Percentiles rank a stretch among this genome's conserved stretches.
Conservation (phyloP, 768 basidiomycete species). For the Macrolepiota dolichaula region DNA sequence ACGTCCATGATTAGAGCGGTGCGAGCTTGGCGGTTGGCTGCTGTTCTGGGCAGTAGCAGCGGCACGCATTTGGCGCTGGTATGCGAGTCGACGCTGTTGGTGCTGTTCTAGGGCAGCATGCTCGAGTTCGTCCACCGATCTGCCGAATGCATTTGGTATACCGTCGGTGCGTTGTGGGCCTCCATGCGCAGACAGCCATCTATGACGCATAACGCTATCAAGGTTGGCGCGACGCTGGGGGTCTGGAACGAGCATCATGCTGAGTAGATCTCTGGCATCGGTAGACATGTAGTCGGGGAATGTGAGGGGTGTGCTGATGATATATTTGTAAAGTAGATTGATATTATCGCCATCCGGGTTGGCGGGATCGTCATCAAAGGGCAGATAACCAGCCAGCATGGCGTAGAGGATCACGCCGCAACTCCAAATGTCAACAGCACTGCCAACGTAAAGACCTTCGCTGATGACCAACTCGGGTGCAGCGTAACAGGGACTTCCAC, state of each 20-base stretch:
- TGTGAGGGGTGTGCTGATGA: slow-evolving; percentile 92
- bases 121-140: slow-evolving; percentile 77
- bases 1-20: slow-evolving; percentile 52
- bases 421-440: slow-evolving; percentile 97
- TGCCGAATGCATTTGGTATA: slow-evolving; percentile 50
- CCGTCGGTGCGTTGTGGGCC: slow-evolving; percentile 31
- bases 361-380: slow-evolving; percentile 97
- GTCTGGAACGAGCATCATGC: slow-evolving; percentile 93
- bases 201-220: slow-evolving; percentile 77
- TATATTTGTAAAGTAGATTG: slow-evolving; percentile 97
- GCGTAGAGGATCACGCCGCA: slow-evolving; percentile 96
- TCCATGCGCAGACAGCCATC: slow-evolving; percentile 74
- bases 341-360: slow-evolving; percentile 99
- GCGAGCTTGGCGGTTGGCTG: slow-evolving; percentile 20
- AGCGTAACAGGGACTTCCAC: slow-evolving; percentile 96
- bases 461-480: slow-evolving; percentile 97
- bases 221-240: slow-evolving; percentile 78
- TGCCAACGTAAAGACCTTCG: slow-evolving; percentile 95
- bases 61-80: slow-evolving; percentile 76
- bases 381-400: slow-evolving; percentile 97
- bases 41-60: slow-evolving; percentile 29
- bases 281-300: slow-evolving; percentile 95
- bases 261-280: slow-evolving; percentile 79
- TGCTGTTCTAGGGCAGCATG: slow-evolving; percentile 79
- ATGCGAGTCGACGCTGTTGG: slow-evolving; percentile 75